Percentiles rank a stretch among this genome's conserved stretches.
These are phyloP conservation scores for Leishmania arabica DNA, from an alignment of 208 protist species.

Conservation along the genomic window DNA sequence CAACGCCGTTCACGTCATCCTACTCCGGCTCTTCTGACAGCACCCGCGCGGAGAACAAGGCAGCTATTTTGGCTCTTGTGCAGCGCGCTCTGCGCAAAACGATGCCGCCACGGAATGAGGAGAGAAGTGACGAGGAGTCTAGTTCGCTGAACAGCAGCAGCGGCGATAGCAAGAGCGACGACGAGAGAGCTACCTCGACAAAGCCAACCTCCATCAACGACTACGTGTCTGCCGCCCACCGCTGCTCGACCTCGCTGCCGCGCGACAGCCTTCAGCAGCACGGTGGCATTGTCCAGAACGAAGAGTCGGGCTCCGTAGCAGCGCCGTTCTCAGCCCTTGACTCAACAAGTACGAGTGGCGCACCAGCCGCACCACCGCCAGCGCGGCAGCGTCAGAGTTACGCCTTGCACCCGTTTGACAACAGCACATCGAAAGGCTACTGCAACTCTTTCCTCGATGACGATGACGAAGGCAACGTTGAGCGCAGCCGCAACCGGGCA, in stretches of 20 bases:
- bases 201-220: neutral
- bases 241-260: neutral
- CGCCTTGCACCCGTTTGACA: constrained; percentile 8
- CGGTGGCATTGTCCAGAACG: neutral
- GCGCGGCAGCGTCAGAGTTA: neutral
- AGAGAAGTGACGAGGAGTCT: constrained; percentile 29
- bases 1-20: constrained; percentile 47
- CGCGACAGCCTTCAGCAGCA: constrained; percentile 1
- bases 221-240: neutral
- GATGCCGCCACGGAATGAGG: constrained; percentile 34
- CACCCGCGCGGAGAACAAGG: constrained; percentile 61
- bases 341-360: neutral
- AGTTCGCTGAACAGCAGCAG: constrained; percentile 5
- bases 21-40: constrained; percentile 34
- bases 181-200: constrained; percentile 1
- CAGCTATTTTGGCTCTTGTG: constrained; percentile 51
- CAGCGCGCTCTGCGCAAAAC: constrained; percentile 32
- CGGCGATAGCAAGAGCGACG: constrained; percentile 9
- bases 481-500: neutral
- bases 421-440: constrained; percentile 7
- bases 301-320: neutral
- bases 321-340: neutral
- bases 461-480: constrained; percentile 4
- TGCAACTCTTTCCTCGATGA: constrained; percentile 23
- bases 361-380: neutral